Evolutionary conservation across 805 yeast species (phyloP).

Genomic region (Ogataea dorogensis): DNA sequence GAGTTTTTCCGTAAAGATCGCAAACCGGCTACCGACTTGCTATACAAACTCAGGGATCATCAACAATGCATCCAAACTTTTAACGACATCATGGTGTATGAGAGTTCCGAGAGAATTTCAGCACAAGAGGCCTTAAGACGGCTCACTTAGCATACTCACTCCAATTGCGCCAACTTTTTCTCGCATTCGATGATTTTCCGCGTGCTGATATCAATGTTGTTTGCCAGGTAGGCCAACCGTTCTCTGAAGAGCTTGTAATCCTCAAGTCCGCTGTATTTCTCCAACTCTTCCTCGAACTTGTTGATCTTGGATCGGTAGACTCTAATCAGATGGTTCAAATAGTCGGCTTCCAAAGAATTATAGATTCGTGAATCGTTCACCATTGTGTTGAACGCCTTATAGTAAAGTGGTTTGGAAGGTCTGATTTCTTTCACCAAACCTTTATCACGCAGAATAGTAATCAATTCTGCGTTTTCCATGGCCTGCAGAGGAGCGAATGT

Average conservation of each 20-base stretch:
- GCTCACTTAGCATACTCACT: constrained; percentile 2
- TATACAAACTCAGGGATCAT: constrained; percentile 35
- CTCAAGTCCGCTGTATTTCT: constrained; percentile 50
- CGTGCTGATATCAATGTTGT: constrained; percentile 64
- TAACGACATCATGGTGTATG: constrained; percentile 43
- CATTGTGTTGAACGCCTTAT: constrained; percentile 73
- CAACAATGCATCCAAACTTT: constrained; percentile 32
- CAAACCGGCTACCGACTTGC: constrained; percentile 23
- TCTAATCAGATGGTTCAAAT: constrained; percentile 51
- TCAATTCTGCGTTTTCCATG: constrained; percentile 76
- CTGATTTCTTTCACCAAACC: constrained; percentile 66
- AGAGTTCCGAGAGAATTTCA: constrained; percentile 33
- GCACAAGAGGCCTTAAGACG: constrained; percentile 28
- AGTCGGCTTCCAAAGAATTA: constrained; percentile 62
- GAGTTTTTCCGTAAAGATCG: constrained; percentile 27
- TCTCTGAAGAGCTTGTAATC: constrained; percentile 54
- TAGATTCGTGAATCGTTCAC: constrained; percentile 54
- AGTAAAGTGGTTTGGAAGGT: constrained; percentile 83
- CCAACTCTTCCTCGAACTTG: constrained; percentile 69
- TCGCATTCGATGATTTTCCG: constrained; percentile 49
- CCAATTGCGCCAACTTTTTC: constrained; percentile 30
- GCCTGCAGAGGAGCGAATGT: constrained; percentile 59
- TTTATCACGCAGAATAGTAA: constrained; percentile 68
- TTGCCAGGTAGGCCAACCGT: constrained; percentile 64
- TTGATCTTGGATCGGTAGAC: constrained; percentile 62